These are phyloP conservation scores for Ceratobasidium sp. DNA, from an alignment of 1,284 basidiomycete species.

Conservation along the genomic window DNA sequence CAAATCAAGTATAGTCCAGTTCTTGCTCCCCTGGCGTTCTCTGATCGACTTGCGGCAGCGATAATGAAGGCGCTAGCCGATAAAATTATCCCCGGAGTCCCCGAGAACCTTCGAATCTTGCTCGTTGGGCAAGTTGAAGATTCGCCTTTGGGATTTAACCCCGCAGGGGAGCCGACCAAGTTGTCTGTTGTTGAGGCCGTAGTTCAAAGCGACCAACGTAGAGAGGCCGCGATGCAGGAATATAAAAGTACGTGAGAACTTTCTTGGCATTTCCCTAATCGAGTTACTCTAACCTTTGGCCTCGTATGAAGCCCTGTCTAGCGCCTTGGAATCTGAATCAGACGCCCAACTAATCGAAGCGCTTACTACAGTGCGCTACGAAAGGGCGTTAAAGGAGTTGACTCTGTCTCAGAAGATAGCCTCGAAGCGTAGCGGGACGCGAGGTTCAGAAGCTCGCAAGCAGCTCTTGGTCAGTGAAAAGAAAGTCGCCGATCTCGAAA, in stretches of 20 bases:
- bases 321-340: constrained; percentile 54
- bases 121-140: constrained; percentile 66
- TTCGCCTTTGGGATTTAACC: constrained; percentile 52
- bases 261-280: not conserved
- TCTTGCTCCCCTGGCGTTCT: constrained; percentile 3
- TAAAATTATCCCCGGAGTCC: constrained; percentile 66
- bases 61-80: constrained; percentile 63
- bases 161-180: constrained; percentile 40
- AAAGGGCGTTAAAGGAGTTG: constrained; percentile 58
- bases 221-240: constrained; percentile 53
- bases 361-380: constrained; percentile 52
- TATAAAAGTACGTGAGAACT: constrained; percentile 52
- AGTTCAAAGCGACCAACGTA: constrained; percentile 56
- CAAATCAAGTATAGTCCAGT: constrained; percentile 61
- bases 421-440: constrained; percentile 68
- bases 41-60: constrained; percentile 50
- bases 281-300: not conserved
- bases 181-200: constrained; percentile 56
- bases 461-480: constrained; percentile 67
- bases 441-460: constrained; percentile 72
- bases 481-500: constrained; percentile 55
- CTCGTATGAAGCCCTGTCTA: constrained; percentile 51
- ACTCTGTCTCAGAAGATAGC: constrained; percentile 69
- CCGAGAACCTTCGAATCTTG: constrained; percentile 65
- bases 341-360: constrained; percentile 51